These are phyloP conservation scores for Phytophthora macrochlamydospora DNA, from an alignment of 352 stramenopile genomes.

Conservation along the genomic window DNA sequence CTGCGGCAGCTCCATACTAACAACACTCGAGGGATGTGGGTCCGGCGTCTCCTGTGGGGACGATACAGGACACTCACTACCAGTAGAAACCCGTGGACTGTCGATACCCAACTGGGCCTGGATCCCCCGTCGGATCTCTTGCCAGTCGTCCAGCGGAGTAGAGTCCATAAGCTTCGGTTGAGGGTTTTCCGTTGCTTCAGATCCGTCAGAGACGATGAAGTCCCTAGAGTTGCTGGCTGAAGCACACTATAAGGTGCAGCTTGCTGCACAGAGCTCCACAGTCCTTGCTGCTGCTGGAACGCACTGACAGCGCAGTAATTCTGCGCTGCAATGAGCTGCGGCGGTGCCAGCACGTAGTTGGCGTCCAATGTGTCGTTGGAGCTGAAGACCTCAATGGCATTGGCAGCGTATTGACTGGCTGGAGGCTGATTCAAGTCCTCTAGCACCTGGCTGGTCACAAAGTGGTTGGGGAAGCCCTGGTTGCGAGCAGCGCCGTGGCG, in stretches of 20 bases:
- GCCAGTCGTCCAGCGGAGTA: conserved; percentile 35
- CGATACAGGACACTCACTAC: background rate
- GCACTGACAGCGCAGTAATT: conserved; percentile 57
- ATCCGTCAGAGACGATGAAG: conserved; percentile 12
- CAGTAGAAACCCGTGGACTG: background rate
- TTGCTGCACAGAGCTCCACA: conserved; percentile 56
- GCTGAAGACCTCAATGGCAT: conserved; percentile 53
- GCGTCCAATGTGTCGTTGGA: conserved; percentile 64
- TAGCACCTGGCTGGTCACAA: conserved; percentile 36
- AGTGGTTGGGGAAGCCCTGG: conserved; percentile 63
- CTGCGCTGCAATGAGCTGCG: conserved; percentile 48
- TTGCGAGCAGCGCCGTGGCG: conserved; percentile 53
- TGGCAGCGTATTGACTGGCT: conserved; percentile 1
- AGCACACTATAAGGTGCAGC: conserved; percentile 20
- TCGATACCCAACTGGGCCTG: conserved; percentile 35
- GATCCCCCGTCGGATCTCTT: conserved; percentile 36
- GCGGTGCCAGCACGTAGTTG: conserved; percentile 72
- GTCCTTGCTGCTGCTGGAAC: conserved; percentile 39
- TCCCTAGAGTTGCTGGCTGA: conserved; percentile 1
- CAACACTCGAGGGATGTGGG: no score
- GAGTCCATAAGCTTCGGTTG: no score
- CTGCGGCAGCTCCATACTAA: no score
- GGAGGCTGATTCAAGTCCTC: conserved; percentile 38
- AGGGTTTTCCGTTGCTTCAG: conserved; percentile 10
- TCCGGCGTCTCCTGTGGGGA: background rate